A percentile compares a stretch with the other conserved stretches of the same genome.
phyloP scores from a whole-genome alignment of 1,284 basidiomycete species.

The Ceratobasidium sp. region DNA sequence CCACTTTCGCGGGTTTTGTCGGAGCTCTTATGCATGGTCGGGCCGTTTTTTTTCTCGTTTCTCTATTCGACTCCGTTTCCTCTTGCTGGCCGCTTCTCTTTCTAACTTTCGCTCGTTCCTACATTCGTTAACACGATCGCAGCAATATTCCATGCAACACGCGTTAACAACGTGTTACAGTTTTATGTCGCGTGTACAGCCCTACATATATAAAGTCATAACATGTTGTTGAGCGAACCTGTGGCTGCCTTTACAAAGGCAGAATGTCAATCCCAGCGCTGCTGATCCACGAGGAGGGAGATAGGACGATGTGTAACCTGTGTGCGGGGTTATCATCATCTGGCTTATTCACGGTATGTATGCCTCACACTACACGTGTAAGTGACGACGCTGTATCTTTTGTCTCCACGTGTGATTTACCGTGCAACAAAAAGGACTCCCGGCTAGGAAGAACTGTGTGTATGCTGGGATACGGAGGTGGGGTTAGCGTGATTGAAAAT shows the following conservation, averaged over 20 bases:
- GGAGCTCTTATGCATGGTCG: conserved; percentile 1
- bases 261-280: not conserved
- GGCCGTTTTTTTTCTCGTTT: not conserved
- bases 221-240: not conserved
- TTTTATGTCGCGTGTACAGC: not conserved
- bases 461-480: too few species aligned
- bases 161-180: not conserved
- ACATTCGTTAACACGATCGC: too few species aligned
- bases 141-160: too few species aligned
- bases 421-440: too few species aligned
- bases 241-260: not conserved
- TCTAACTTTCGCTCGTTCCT: not conserved
- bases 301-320: not conserved
- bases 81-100: not conserved
- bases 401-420: too few species aligned
- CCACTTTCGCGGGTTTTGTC: not conserved
- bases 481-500: too few species aligned
- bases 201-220: not conserved
- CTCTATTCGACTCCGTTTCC: not conserved
- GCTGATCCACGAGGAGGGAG: not conserved
- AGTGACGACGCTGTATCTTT: too few species aligned
- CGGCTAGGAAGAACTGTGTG: too few species aligned
- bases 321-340: not conserved
- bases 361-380: not conserved
- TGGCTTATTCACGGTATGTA: not conserved